phyloP scores from a whole-genome alignment of 2,329 filamentous ascomycete species.

The Fusarium secorum region DNA sequence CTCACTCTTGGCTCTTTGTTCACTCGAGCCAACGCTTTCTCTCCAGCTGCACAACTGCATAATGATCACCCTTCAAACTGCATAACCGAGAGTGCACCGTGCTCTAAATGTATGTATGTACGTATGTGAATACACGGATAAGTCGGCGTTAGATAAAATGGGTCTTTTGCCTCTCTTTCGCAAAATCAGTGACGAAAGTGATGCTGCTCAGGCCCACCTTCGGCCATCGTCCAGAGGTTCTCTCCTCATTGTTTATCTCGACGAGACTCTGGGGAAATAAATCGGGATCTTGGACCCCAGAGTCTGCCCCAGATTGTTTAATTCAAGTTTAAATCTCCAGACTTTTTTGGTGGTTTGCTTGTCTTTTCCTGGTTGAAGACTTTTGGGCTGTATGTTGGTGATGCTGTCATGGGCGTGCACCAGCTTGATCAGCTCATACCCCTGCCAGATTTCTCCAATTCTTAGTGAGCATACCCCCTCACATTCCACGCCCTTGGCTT shows the following conservation, averaged over 20 bases:
- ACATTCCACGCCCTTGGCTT: conserved; percentile 2
- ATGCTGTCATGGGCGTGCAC: conserved; percentile 18
- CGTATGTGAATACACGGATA: conserved; percentile 2
- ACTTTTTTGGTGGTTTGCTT: background rate
- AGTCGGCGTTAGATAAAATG: conserved; percentile 28
- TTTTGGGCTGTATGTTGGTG: background rate
- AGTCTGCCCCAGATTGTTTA: conserved; percentile 21
- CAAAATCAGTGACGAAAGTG: conserved; percentile 22
- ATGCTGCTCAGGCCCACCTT: conserved; percentile 21
- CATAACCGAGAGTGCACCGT: background rate
- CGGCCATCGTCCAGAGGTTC: conserved; percentile 31
- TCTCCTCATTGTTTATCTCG: conserved; percentile 5
- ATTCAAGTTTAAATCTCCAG: conserved; percentile 28
- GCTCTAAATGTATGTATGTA: background rate
- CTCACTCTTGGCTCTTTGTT: background rate
- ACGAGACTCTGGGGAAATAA: conserved; percentile 25
- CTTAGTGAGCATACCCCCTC: conserved; percentile 9
- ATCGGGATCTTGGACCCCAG: conserved; percentile 31
- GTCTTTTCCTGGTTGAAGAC: conserved; percentile 1
- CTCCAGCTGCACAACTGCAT: background rate
- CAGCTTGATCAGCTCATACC: background rate
- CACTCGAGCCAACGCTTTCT: background rate
- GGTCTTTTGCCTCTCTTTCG: conserved; percentile 6
- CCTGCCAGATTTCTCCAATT: conserved; percentile 30
- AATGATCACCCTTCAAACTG: background rate